Evolutionary conservation across 805 yeast genomes (phyloP).

Genomic region (Metschnikowia noctiluminum): DNA sequence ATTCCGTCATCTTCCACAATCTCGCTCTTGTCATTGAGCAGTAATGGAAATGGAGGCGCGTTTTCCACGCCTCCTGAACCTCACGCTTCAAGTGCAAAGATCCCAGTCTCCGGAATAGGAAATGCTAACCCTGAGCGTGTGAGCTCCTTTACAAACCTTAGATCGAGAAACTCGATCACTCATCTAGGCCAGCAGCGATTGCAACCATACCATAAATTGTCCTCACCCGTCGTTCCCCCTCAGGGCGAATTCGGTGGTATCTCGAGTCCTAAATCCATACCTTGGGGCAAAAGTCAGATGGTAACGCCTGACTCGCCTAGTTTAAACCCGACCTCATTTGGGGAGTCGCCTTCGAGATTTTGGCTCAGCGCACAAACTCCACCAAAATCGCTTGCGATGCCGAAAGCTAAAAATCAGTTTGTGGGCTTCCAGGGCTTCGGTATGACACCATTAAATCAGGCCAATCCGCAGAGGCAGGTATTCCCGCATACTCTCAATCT

Average conservation of each 20-base stretch:
- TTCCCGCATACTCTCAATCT: conserved; percentile 1
- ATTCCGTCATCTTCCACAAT: conserved; percentile 44
- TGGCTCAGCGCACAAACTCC: conserved; percentile 54
- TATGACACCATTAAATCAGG: not conserved
- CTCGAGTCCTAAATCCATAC: conserved; percentile 28
- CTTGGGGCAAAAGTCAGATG: conserved; percentile 19
- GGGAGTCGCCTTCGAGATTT: conserved; percentile 55
- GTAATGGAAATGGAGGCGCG: conserved; percentile 11
- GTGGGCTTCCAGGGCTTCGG: conserved; percentile 3
- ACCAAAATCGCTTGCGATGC: conserved; percentile 32
- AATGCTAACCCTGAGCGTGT: conserved; percentile 15
- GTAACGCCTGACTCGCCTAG: conserved; percentile 50
- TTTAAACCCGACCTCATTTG: conserved; percentile 48
- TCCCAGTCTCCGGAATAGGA: conserved; percentile 1
- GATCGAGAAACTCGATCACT: conserved; percentile 19
- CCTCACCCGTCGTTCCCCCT: conserved; percentile 20
- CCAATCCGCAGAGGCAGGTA: not conserved
- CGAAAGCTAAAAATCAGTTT: conserved; percentile 18
- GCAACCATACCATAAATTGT: conserved; percentile 34
- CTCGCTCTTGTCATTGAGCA: conserved; percentile 35
- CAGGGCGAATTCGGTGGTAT: conserved; percentile 13
- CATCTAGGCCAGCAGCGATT: conserved; percentile 31
- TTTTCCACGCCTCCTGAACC: not conserved
- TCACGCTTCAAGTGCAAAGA: conserved; percentile 1
- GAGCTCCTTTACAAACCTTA: conserved; percentile 16